A percentile compares a stretch with the other conserved stretches of the same genome.
Evolutionary conservation across 768 basidiomycete species (phyloP).

Genomic region (Lactifluus piperatus): DNA sequence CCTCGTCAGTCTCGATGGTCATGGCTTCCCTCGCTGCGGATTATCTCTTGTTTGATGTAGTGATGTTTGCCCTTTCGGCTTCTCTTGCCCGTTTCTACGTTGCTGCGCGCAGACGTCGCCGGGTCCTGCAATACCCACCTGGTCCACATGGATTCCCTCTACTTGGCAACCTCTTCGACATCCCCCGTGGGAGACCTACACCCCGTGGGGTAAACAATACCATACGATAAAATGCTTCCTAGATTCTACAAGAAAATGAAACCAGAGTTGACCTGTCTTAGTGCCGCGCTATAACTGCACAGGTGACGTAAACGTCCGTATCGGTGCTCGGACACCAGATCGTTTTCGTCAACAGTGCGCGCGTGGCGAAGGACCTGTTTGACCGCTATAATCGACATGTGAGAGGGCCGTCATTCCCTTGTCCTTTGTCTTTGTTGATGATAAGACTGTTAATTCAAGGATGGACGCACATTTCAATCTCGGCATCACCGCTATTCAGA

Average conservation of each 20-base stretch:
- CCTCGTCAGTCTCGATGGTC: neutral
- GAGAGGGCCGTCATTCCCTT: neutral
- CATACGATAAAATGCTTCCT: neutral
- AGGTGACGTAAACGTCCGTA: slow-evolving; percentile 13
- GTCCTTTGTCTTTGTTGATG: neutral
- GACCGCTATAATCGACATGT: slow-evolving; percentile 10
- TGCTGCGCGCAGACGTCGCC: neutral
- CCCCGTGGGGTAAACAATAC: slow-evolving; percentile 3
- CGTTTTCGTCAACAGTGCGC: slow-evolving; percentile 9
- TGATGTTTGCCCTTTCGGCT: neutral
- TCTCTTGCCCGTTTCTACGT: neutral
- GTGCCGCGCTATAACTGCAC: neutral
- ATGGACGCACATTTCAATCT: slow-evolving; percentile 10
- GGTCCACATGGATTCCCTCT: slow-evolving; percentile 1
- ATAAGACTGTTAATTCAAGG: neutral
- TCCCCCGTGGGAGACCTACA: slow-evolving; percentile 11
- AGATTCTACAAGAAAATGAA: too few species aligned
- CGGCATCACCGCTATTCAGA: slow-evolving; percentile 2
- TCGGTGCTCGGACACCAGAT: slow-evolving; percentile 4
- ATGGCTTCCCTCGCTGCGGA: neutral
- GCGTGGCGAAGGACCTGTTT: slow-evolving; percentile 4
- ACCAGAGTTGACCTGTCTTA: too few species aligned
- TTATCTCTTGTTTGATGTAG: neutral
- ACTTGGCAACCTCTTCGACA: slow-evolving; percentile 8
- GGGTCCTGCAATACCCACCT: neutral